Evolutionary conservation across 108 stramenopile genomes (phyloP).

Genomic region (Mediolabrus comicus): DNA sequence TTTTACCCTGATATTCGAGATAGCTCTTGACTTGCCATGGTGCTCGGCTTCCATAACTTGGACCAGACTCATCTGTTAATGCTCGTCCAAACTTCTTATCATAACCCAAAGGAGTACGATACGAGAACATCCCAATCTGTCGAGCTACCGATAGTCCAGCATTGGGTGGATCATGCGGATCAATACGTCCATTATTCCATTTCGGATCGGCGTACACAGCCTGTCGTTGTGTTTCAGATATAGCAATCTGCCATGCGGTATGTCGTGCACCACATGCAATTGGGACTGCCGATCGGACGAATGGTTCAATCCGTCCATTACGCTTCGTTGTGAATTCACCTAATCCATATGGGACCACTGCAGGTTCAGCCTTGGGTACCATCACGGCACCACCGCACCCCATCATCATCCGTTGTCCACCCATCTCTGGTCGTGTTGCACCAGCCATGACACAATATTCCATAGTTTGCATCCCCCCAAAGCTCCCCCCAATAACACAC

Average conservation of each 20-base stretch:
- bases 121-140: constrained; percentile 92
- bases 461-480: constrained; percentile 96
- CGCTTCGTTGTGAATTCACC: constrained; percentile 43
- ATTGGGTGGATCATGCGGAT: constrained; percentile 62
- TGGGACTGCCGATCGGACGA: constrained; percentile 73
- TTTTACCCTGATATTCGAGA: constrained; percentile 89
- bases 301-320: constrained; percentile 61
- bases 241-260: constrained; percentile 95
- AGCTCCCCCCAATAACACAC: constrained; percentile 90
- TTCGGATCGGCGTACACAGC: constrained; percentile 92
- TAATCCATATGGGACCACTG: constrained; percentile 25
- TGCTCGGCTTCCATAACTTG: constrained; percentile 50
- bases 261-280: constrained; percentile 92
- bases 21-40: constrained; percentile 87
- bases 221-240: constrained; percentile 90
- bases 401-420: neutral
- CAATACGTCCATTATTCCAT: constrained; percentile 67
- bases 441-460: constrained; percentile 89
- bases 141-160: constrained; percentile 86
- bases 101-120: constrained; percentile 85
- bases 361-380: neutral
- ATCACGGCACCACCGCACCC: neutral
- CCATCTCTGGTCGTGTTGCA: constrained; percentile 36
- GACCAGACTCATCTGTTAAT: constrained; percentile 34
- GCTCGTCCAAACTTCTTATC: constrained; percentile 79